Evolutionary conservation across 305 asterid species (phyloP).

Genomic region (Petunia hybrid): DNA sequence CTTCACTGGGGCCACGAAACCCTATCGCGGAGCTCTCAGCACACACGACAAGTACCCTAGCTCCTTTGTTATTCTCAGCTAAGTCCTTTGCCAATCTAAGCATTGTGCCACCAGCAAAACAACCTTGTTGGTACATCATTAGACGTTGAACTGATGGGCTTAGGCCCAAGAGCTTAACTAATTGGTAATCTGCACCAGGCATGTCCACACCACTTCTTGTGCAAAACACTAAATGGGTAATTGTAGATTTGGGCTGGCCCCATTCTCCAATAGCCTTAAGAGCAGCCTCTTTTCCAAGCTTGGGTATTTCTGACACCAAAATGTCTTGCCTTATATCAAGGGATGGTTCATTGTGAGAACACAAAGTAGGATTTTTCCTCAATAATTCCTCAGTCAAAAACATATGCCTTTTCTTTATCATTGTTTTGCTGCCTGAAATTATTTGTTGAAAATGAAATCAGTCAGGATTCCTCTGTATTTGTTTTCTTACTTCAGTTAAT

Average conservation of each 20-base stretch:
- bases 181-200: constrained; percentile 39
- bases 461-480: neutral
- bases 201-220: constrained; percentile 36
- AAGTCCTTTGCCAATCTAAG: constrained; percentile 35
- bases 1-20: constrained; percentile 32
- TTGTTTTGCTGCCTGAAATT: constrained; percentile 30
- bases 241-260: constrained; percentile 34
- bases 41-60: constrained; percentile 34
- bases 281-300: constrained; percentile 36
- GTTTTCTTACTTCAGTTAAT: too few species aligned
- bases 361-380: constrained; percentile 31
- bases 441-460: neutral
- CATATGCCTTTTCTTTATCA: constrained; percentile 36
- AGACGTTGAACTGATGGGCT: constrained; percentile 32
- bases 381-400: constrained; percentile 35
- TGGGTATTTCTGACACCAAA: constrained; percentile 32
- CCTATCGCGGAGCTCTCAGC: constrained; percentile 32
- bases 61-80: constrained; percentile 32
- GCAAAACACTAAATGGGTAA: constrained; percentile 36
- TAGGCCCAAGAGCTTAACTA: constrained; percentile 31
- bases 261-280: constrained; percentile 30
- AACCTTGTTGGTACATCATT: constrained; percentile 39
- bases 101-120: constrained; percentile 34
- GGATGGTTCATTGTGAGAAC: constrained; percentile 30
- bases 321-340: constrained; percentile 28